Evolutionary conservation across 768 basidiomycete genomes (phyloP), one percentile per base, ranked within the genome.

Genomic region (Asterophora lycoperdoides): DNA sequence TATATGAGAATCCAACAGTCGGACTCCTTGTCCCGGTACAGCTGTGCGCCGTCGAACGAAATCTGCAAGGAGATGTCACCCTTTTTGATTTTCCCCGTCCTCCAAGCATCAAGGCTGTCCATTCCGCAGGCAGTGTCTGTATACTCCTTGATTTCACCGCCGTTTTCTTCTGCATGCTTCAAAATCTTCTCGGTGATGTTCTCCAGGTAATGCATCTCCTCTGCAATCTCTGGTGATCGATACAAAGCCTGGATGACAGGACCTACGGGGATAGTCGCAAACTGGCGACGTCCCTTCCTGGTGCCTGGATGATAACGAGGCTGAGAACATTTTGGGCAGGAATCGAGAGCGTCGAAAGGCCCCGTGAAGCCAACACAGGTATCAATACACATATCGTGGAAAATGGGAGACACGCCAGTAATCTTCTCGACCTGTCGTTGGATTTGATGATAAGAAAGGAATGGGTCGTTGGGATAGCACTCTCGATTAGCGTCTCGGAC

Each of bases 351-450:
- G 5, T 17, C 36, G 26, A 38, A 48, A 1, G 46, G 41, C 7
- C 54, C n/a, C n/a, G n/a, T n/a, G n/a, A n/a, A n/a, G n/a, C n/a
- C n/a, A n/a, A n/a, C n/a, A n/a, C n/a, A n/a, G 0, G 60, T 57
- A 5, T 74, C 62, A 0, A 58, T 48, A 41, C 75, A 79, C 75
- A 78, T 78, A 49, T 78, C 68, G 14, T 64, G 40, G 0, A 56
- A 37, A 5, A 77, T 51, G 0, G 67, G 37, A 5, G 59, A 38
- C 3, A 79, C 52, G 1, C 74, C 68, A 13, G 60, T 73, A 9
- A 71, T 39, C 5, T 62, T 17, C 8, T 52, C 46, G 7, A 71
- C 49, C 2, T 41, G 38, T 8, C 57, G 29, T 41, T 68, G 60
- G 38, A 69, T 45, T 30, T 60, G 49, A 34, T 69, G 41, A 33